A percentile compares a stretch with the other conserved stretches of the same genome.
Evolutionary conservation across 2,329 filamentous ascomycete species (phyloP).

Genomic region (Aspergillus felis): DNA sequence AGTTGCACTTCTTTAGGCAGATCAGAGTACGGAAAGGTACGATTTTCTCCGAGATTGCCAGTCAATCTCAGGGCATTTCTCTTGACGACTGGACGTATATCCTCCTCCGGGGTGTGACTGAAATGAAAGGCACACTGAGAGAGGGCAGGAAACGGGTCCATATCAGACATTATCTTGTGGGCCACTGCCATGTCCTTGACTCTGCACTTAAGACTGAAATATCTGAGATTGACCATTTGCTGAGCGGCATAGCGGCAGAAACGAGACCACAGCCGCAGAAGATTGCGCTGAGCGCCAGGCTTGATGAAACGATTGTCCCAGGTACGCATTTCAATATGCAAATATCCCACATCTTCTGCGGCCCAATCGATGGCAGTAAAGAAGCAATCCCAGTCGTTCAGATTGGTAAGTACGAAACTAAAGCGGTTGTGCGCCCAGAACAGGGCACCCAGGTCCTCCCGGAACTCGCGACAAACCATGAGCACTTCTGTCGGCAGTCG

Average conservation of each 20-base stretch:
- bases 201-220: slow-evolving; percentile 22
- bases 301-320: slow-evolving; percentile 18
- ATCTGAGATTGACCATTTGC: slow-evolving; percentile 13
- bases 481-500: slow-evolving; percentile 15
- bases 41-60: slow-evolving; percentile 4
- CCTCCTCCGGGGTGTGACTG: slow-evolving; percentile 8
- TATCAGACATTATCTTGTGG: slow-evolving; percentile 8
- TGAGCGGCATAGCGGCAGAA: slow-evolving; percentile 15
- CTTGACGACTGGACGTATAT: slow-evolving; percentile 12
- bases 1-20: slow-evolving; percentile 27
- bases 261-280: slow-evolving; percentile 13
- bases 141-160: slow-evolving; percentile 21
- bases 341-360: slow-evolving; percentile 9
- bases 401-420: slow-evolving; percentile 9
- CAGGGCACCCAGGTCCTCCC: slow-evolving; percentile 11
- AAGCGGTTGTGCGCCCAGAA: slow-evolving; percentile 18
- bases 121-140: slow-evolving; percentile 20
- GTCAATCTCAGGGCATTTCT: slow-evolving; percentile 15
- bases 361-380: slow-evolving; percentile 9
- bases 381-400: slow-evolving; percentile 15
- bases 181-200: slow-evolving; percentile 18
- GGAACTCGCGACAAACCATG: slow-evolving; percentile 9
- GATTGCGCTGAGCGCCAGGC: slow-evolving; percentile 10
- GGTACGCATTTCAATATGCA: slow-evolving; percentile 19
- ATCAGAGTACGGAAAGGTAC: slow-evolving; percentile 17